Percentiles rank a stretch among this genome's conserved stretches.
These are phyloP conservation scores for Phytophthora aleatoria DNA, from an alignment of 352 stramenopile genomes.

Conservation along the genomic window DNA sequence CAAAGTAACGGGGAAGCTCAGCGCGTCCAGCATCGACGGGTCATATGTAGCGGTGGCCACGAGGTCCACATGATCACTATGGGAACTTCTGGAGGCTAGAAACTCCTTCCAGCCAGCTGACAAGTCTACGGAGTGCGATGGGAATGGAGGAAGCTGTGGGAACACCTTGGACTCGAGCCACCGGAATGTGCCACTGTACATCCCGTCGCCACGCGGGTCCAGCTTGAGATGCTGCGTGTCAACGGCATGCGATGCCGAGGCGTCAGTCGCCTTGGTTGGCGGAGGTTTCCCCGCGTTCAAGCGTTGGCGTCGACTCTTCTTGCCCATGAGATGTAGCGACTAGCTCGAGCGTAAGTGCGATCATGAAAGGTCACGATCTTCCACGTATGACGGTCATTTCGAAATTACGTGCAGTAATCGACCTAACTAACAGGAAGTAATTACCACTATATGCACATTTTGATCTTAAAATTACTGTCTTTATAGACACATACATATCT, in stretches of 20 bases:
- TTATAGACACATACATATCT: conserved; percentile 17
- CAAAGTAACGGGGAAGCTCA: conserved; percentile 78
- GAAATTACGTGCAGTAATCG: conserved; percentile 12
- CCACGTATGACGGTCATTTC: conserved; percentile 5
- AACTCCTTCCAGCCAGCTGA: conserved; percentile 58
- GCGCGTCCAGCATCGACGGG: conserved; percentile 74
- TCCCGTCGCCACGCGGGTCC: conserved; percentile 68
- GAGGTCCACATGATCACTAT: conserved; percentile 28
- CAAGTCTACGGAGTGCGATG: conserved; percentile 26
- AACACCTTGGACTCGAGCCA: conserved; percentile 75
- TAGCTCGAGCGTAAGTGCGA: conserved; percentile 8
- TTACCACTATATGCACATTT: background rate
- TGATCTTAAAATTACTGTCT: background rate
- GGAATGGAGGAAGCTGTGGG: conserved; percentile 37
- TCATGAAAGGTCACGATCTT: conserved; percentile 32
- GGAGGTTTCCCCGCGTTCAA: conserved; percentile 2
- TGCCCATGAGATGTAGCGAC: conserved; percentile 30
- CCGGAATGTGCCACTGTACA: conserved; percentile 84
- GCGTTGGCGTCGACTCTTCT: conserved; percentile 21
- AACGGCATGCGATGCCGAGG: background rate
- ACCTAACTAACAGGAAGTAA: background rate
- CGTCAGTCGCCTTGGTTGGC: background rate
- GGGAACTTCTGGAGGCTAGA: conserved; percentile 37
- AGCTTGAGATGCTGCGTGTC: conserved; percentile 53
- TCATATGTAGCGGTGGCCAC: conserved; percentile 49